Evolutionary conservation across 306 rosid genomes (phyloP), one percentile per base, ranked within the genome.

Genomic region (Rosa rugosa): DNA sequence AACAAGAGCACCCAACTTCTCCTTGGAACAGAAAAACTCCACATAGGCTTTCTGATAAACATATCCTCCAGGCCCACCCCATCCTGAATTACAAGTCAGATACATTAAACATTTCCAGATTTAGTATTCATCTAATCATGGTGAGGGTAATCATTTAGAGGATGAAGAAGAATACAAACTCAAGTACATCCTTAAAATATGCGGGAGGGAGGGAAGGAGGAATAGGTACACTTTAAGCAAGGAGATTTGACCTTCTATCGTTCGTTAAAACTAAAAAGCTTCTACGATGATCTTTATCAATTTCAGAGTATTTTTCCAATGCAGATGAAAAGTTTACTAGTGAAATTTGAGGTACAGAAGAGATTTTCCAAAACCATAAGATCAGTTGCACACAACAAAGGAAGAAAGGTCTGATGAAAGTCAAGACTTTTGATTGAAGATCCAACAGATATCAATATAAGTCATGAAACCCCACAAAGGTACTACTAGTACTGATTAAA

Each of bases 51-150:
- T 95, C 82, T 95, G 99, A 79, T 95, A 95, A 76, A 95, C 96
- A 80, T 90, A 90, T 22, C 99, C 99, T 73, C 94, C 94, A 57
- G 94, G 86, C 73, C 98, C 97, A 63, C 99, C 98, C 98, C 99
- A 95, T 71, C 99, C 99, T 93, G 90, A 16, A 72, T 27, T 51
- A 23, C 63, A 41, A 70, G 23, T 11, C 22, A 59, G 56, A 22
- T 7, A 47, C 25, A 11, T 69, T 77, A 75, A 40, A 13, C 41
- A 80, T 63, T 62, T 27, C 59, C 5, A 62, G 4, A 75, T 25
- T 17, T 18, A 11, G 54, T 63, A 3, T 63, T 27, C 69, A 31
- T 11, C 38, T 11, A 60, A 36, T 64, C 40, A 60, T 34, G 41
- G 70, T 36, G 71, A 66, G 13, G 12, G 71, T 18, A 40, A 40